Conservation (phyloP, 352 stramenopile species). For the Elongisporangium prolatum region DNA sequence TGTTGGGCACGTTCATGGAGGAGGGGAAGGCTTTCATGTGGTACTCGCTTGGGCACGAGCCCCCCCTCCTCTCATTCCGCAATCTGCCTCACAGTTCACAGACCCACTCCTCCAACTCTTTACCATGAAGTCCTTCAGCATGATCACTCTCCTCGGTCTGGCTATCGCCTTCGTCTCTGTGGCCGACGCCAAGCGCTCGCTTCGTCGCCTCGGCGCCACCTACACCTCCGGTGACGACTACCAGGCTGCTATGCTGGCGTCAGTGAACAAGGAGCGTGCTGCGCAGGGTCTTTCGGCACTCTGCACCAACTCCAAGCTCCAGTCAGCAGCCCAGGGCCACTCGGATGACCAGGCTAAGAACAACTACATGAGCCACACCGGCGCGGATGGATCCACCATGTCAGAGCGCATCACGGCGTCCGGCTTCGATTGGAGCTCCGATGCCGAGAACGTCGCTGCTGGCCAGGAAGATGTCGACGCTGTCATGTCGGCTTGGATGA, state of each 20-base stretch:
- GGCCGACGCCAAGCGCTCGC: background rate
- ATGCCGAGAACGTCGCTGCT: conserved; percentile 34
- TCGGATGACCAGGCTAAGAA: conserved; percentile 16
- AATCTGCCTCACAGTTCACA: conserved; percentile 1
- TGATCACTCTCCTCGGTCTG: background rate
- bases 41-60: background rate
- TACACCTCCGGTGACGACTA: conserved; percentile 3
- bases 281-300: conserved; percentile 9
- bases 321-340: conserved; percentile 12
- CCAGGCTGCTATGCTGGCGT: conserved; percentile 10
- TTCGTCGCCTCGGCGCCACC: background rate
- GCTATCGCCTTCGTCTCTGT: background rate
- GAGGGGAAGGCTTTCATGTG: conserved; percentile 1
- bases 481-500: conserved; percentile 40
- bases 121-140: background rate
- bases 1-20: background rate
- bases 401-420: conserved; percentile 13
- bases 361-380: conserved; percentile 23
- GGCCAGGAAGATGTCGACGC: conserved; percentile 24
- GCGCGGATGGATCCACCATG: conserved; percentile 15
- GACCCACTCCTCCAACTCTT: background rate
- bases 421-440: conserved; percentile 26
- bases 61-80: background rate
- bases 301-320: conserved; percentile 18
- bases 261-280: conserved; percentile 18